Evolutionary conservation across 2,329 filamentous ascomycete genomes (phyloP).

Genomic region (Cladophialophora chaetospira): DNA sequence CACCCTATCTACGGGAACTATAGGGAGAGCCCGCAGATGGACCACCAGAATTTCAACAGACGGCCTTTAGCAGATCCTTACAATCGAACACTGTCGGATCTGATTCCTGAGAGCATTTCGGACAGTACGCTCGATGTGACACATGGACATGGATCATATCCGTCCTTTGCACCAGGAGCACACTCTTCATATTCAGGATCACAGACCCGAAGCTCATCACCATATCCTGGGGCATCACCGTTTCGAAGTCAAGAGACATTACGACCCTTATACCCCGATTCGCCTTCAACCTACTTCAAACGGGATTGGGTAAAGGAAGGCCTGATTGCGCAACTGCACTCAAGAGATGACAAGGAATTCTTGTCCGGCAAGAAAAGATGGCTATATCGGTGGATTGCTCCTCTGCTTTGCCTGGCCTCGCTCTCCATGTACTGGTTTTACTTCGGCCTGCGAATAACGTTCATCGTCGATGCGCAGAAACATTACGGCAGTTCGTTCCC

Average conservation of each 20-base stretch:
- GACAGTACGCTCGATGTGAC: conserved; percentile 21
- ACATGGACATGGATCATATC: conserved; percentile 8
- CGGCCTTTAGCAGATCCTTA: conserved; percentile 20
- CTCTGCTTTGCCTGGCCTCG: conserved; percentile 41
- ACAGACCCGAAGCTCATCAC: conserved; percentile 33
- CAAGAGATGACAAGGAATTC: conserved; percentile 42
- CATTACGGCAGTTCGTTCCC: conserved; percentile 45
- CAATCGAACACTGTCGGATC: conserved; percentile 26
- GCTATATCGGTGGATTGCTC: conserved; percentile 38
- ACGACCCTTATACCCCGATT: conserved; percentile 38
- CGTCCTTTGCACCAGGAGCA: conserved; percentile 27
- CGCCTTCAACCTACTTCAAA: conserved; percentile 35
- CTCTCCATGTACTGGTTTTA: conserved; percentile 48
- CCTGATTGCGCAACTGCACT: conserved; percentile 40
- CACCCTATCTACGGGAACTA: conserved; percentile 28
- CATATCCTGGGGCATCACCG: conserved; percentile 37
- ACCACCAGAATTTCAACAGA: conserved; percentile 3
- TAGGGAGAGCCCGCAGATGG: conserved; percentile 18
- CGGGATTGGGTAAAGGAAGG: conserved; percentile 43
- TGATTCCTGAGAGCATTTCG: conserved; percentile 21
- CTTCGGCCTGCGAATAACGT: conserved; percentile 54
- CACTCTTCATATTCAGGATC: conserved; percentile 24
- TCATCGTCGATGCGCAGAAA: conserved; percentile 56
- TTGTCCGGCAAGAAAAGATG: conserved; percentile 43
- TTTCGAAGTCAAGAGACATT: conserved; percentile 41